Evolutionary conservation across 805 yeast species (phyloP).

Genomic region (Lachancea waltii): DNA sequence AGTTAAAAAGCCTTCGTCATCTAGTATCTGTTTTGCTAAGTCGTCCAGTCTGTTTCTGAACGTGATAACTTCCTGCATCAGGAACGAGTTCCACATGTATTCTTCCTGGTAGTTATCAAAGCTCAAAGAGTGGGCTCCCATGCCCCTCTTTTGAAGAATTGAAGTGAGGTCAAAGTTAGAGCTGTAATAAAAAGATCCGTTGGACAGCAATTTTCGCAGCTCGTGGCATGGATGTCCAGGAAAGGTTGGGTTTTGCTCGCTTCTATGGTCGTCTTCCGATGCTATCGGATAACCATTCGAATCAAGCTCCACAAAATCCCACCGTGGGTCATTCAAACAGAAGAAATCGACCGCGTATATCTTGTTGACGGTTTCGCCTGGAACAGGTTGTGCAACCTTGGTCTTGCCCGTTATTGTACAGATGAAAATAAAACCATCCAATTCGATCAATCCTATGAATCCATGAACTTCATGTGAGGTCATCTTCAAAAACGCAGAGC

Average conservation of each 20-base stretch:
- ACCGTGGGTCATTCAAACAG: conserved; percentile 59
- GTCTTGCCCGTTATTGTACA: conserved; percentile 73
- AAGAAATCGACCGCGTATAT: conserved; percentile 84
- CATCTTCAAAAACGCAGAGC: conserved; percentile 37
- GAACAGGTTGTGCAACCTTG: conserved; percentile 76
- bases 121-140: conserved; percentile 40
- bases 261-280: conserved; percentile 33
- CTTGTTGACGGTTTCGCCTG: conserved; percentile 70
- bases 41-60: conserved; percentile 67
- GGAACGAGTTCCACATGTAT: conserved; percentile 94
- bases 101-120: conserved; percentile 65
- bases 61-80: conserved; percentile 74
- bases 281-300: conserved; percentile 57
- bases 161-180: conserved; percentile 89
- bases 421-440: conserved; percentile 61
- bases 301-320: conserved; percentile 77
- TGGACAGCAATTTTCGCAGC: conserved; percentile 65
- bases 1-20: conserved; percentile 74
- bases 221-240: conserved; percentile 79
- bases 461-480: conserved; percentile 49
- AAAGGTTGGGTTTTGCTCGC: conserved; percentile 20
- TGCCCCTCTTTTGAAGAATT: conserved; percentile 71
- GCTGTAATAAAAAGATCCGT: conserved; percentile 89
- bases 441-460: conserved; percentile 72
- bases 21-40: conserved; percentile 53